Base-by-base conservation (phyloP, 164 flowering plant genomes). In the Santalum album region DNA sequence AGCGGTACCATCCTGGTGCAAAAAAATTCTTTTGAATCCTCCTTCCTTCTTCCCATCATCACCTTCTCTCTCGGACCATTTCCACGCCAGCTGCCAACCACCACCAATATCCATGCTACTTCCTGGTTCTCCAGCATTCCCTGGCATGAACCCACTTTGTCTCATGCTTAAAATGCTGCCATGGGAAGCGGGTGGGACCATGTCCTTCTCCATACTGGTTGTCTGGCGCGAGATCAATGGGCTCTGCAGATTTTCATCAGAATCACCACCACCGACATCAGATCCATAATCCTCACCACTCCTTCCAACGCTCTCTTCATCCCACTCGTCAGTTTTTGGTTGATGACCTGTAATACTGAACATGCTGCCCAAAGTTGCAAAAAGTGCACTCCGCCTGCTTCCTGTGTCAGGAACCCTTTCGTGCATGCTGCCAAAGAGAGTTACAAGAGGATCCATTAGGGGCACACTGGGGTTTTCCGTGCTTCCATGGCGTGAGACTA, bases 81-180 rank as follows among this genome's bases (percentile, higher is more conserved):
- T 67, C 78, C 78, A 83, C 42, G 85, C 89, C 63, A 80, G 63
- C 56, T 76, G 85, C 89, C 89, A 83, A 15, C 89, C 89, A 26
- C 85, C 83, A 40, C 89, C 89, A 35, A 83, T 83, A 11, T 79
- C 83, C 43, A 71, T 62, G 39, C 69, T 61, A 35, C 65, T 59
- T 26, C 42, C 63, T 20, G 61, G 55, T 45, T 73, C 88, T 1
- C 69, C 79, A 34, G 21, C 42, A 43, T 15, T 43, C 36, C 71
- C 77, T 50, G 66, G 72, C 25, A 58, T 52, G 23, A 72, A 51
- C 42, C 67, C 72, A 47, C 76, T 62, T 24, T 62, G 69, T 53
- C 73, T 68, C 67, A 74, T 68, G 56, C 76, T 65, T 24, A 71
- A 25, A 18, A 53, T 53, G 59, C 75, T 75, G 19, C 75, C 74